Evolutionary conservation across 345 rosid genomes (phyloP), one percentile per base, ranked within the genome.

Genomic region (Hypericum perforatum): DNA sequence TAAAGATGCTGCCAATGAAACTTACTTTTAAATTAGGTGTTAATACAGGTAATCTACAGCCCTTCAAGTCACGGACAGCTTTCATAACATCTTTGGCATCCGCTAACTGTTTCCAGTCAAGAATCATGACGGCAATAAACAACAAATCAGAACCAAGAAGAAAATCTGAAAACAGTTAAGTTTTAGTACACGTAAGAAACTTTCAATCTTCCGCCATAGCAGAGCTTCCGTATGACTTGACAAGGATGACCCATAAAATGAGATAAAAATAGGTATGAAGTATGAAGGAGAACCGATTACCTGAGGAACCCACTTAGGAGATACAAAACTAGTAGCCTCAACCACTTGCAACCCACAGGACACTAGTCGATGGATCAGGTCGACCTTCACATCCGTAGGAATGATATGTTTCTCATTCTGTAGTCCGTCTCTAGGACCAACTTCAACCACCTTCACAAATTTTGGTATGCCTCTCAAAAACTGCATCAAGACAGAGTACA

Each of bases 251-350:
- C 1, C 14, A 62, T 32, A 45, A 37, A 12, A 60, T 8, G 43
- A 54, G 49, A 51, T 13, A 5, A 0, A 44, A 47, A 42, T 8
- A 8, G 42, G 5, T 12, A 13, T 7, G 15, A 52, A 22, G 32
- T 22, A 22, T 22, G 0, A 39, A 40, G n/a, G 39, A 49, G 43
- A 42, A 16, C 7, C 13, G 47, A 51, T 52, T 64, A 78, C 92
- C 83, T 77, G 88, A 9, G 94, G 94, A 66, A 84, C 88, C 94
- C 88, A 84, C 74, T 79, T 81, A 1, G 92, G 94, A 0, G 94
- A 84, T 36, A 84, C 94, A 72, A 84, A 84, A 68, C 94, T 77
- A 45, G 88, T 81, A 52, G 88, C 88, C 65, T 79, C 88, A 41
- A 81, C 88, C 42, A 84, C 84, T 43, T 81, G 53, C 64, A 84